Base-by-base conservation (phyloP, 139 green algal species). In the Haematococcus lacustris region DNA sequence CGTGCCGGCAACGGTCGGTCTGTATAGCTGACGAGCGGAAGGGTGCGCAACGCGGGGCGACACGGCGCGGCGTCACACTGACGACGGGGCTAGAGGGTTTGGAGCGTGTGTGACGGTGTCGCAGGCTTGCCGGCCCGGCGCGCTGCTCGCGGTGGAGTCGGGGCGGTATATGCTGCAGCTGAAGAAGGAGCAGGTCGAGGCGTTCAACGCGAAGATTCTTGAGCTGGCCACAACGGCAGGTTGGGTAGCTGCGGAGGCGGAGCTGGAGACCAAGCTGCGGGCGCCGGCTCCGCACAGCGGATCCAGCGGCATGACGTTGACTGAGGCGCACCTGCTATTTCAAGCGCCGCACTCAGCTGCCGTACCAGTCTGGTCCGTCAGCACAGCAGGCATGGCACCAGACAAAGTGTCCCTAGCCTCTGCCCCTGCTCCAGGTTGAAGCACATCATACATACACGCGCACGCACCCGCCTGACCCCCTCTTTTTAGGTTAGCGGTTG, bases 91-190 rank as follows among this genome's bases (percentile, higher is more conserved):
- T n/a, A 41, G 60, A 17, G 21, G 57, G 21, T 64, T 64, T 25
- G 4, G 9, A 35, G 23, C 30, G 13, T 41, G 61, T 47, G n/a
- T 43, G 9, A 28, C 3, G 40, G 32, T 68, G 61, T 38, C 43
- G 32, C 67, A 72, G 67, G 41, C 47, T 4, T 6, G 75, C 35
- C 66, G 70, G 17, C 82, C 73, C 0, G 78, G 72, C 3, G 78
- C 64, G 5, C 2, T 71, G 40, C 63, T 88, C 57, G 47, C 85
- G 39, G 79, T 81, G 28, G 86, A 91, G 75, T 78, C 57, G 33
- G 86, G 66, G 21, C 70, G 73, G 2, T 75, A 88, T 71, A 73
- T 89, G 75, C 66, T 88, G 67, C 83, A 88, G 74, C 74, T 91
- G 35, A 83, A 71, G 23, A 51, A 66, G 21, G 78, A 88, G 76